phyloP scores from a whole-genome alignment of 768 basidiomycete species.

The Rhizopogon roseolus region DNA sequence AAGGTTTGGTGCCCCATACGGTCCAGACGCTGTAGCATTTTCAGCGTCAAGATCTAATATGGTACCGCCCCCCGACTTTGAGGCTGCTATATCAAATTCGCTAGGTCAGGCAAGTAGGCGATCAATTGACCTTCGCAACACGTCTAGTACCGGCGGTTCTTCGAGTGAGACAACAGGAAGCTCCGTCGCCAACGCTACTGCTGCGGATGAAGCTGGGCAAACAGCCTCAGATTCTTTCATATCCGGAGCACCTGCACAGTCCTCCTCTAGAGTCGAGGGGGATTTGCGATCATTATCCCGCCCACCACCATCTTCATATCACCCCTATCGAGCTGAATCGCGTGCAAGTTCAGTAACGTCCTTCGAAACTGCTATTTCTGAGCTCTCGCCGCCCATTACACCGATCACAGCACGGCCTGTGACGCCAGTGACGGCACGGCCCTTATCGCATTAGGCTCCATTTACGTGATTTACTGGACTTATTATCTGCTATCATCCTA shows the following conservation, averaged over 20 bases:
- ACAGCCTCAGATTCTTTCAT: not conserved
- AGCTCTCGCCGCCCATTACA: not conserved
- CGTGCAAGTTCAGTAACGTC: slow-evolving; percentile 11
- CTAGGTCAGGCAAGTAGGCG: not conserved
- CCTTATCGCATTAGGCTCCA: not conserved
- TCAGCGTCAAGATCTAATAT: slow-evolving; percentile 41
- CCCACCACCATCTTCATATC: not conserved
- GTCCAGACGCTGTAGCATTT: slow-evolving; percentile 65
- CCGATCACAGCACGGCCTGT: slow-evolving; percentile 11
- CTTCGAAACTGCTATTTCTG: slow-evolving; percentile 8
- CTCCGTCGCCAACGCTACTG: not conserved
- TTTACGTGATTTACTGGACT: not conserved
- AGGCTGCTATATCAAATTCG: slow-evolving; percentile 12
- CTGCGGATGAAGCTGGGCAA: not conserved
- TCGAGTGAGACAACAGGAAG: not conserved
- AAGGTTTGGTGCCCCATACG: slow-evolving; percentile 74
- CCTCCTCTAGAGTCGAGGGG: not conserved
- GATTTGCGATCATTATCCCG: not conserved
- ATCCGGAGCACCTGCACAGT: not conserved
- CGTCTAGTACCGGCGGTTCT: not conserved
- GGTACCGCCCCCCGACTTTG: slow-evolving; percentile 52
- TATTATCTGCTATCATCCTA: not conserved
- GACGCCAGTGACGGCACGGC: slow-evolving; percentile 16
- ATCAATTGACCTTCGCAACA: not conserved
- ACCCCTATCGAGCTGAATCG: slow-evolving; percentile 5